Evolutionary conservation across 345 rosid genomes (phyloP).

Genomic region (Pelargonium nanum): DNA sequence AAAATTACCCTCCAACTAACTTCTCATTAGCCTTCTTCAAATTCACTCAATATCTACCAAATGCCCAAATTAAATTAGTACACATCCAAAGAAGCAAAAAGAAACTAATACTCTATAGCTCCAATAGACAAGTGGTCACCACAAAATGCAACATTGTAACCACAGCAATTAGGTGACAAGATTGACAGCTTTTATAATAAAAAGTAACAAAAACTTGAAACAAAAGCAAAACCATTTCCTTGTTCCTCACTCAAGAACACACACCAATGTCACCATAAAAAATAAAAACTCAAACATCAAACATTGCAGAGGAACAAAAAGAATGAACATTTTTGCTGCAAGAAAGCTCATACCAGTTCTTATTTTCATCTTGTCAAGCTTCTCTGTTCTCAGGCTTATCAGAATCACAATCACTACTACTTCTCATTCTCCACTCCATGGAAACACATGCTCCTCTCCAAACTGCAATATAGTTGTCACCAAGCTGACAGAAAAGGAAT

Average conservation of each 20-base stretch:
- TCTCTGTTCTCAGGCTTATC: constrained; percentile 56
- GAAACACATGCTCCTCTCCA: constrained; percentile 17
- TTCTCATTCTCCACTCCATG: constrained; percentile 24
- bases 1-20: constrained; percentile 21
- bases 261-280: constrained; percentile 7
- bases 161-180: constrained; percentile 21
- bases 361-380: constrained; percentile 45
- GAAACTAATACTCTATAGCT: neutral
- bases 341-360: constrained; percentile 49
- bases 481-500: constrained; percentile 52
- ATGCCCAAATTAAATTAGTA: constrained; percentile 10
- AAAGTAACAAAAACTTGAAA: constrained; percentile 26
- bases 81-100: constrained; percentile 1
- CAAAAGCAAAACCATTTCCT: constrained; percentile 48
- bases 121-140: neutral
- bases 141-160: neutral
- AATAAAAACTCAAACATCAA: constrained; percentile 9
- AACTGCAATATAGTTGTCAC: constrained; percentile 12
- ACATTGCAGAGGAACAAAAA: constrained; percentile 21
- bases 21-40: constrained; percentile 19
- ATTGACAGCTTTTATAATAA: constrained; percentile 14
- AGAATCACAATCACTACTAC: constrained; percentile 42
- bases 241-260: constrained; percentile 34
- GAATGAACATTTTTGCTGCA: constrained; percentile 39
- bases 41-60: constrained; percentile 21